Base-by-base conservation (phyloP, 345 rosid species). In the Camelina neglecta region DNA sequence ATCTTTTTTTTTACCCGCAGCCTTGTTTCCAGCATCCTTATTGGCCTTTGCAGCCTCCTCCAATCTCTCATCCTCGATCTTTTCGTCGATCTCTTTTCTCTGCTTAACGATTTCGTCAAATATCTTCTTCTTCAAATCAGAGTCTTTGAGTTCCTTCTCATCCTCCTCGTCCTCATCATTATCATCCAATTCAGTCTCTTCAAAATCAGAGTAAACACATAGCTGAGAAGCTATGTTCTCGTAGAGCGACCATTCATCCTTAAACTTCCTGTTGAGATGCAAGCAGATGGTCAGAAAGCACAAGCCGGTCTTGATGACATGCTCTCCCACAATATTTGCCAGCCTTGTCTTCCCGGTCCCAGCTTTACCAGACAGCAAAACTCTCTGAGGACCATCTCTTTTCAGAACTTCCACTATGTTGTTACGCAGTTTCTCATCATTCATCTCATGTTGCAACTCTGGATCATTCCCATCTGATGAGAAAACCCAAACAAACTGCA, bases 301-400 rank as follows among this genome's bases (percentile, higher is more conserved):
- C 0, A 0, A 1, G 7, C 45, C n/a, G 0, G 6, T 1, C 0
- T 2, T 1, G 16, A 18, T 7, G 8, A 50, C 86, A 20, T 1
- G 0, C 2, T 85, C 11, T 20, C 24, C 55, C 18, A 79, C 57
- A 41, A 21, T 26, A 53, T 66, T 74, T 16, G 89, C 85, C 64
- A 83, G 39, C 87, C 88, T 69, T 3, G 89, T 84, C 80, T 87
- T 87, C 63, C 89, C 92, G 0, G 70, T 75, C 53, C 92, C 86
- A 48, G 73, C 61, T 12, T 61, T 21, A 48, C 89, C 86, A 10
- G 11, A 33, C 20, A 85, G 51, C 49, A 76, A 24, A 35, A 84
- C 71, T 56, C 26, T 69, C 7, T 71, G 67, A 38, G 1, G 18
- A 0, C 71, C 65, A 21, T 23, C 8, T 24, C 0, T 3, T 12